Evolutionary conservation across 495 filamentous ascomycete species (phyloP).

Genomic region (Neurospora sp.): DNA sequence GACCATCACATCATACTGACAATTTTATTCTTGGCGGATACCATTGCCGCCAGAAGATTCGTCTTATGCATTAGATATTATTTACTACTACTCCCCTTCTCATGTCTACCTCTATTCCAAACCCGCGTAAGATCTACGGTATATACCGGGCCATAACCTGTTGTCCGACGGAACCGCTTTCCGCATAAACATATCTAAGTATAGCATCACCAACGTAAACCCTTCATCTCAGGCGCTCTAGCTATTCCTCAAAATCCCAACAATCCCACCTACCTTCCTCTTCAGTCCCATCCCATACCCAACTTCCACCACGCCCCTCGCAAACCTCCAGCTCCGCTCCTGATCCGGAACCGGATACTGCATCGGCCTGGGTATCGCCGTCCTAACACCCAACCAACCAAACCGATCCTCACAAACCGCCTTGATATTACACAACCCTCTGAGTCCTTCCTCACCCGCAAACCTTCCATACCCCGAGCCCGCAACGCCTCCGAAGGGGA

Average conservation of each 20-base stretch:
- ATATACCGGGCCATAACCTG: not conserved
- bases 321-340: slow-evolving; percentile 45
- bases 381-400: slow-evolving; percentile 49
- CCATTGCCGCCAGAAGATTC: no score
- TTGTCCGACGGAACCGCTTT: not conserved
- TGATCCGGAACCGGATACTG: slow-evolving; percentile 65
- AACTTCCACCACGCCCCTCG: slow-evolving; percentile 43
- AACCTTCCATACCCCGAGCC: slow-evolving; percentile 91
- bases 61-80: not conserved
- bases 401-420: slow-evolving; percentile 70
- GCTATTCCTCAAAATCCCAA: slow-evolving; percentile 32
- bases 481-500: slow-evolving; percentile 83
- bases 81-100: not conserved
- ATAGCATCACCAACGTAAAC: not conserved
- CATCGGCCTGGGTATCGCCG: slow-evolving; percentile 66
- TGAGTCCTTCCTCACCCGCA: slow-evolving; percentile 80
- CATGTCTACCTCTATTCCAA: not conserved
- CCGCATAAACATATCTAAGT: not conserved
- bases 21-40: not conserved
- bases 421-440: slow-evolving; percentile 77
- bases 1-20: not conserved
- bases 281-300: slow-evolving; percentile 37
- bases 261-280: slow-evolving; percentile 30
- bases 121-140: not conserved
- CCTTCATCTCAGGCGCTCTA: slow-evolving; percentile 3